These are phyloP conservation scores for Ceratocystis eucalypticola DNA, from an alignment of 2,329 filamentous ascomycete species.

Conservation along the genomic window DNA sequence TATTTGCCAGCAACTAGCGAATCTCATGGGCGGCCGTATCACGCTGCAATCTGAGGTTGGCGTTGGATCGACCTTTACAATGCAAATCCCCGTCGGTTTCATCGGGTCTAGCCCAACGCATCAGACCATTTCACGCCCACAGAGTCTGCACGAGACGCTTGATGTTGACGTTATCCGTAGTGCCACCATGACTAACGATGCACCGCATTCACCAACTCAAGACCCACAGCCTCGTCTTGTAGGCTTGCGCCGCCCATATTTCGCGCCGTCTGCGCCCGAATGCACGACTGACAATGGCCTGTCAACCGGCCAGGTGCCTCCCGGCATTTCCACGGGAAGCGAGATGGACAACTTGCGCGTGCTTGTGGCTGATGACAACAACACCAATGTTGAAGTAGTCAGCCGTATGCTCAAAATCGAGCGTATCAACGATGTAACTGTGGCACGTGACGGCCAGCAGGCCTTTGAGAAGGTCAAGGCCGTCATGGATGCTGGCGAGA, in stretches of 20 bases:
- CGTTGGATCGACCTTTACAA: conserved; percentile 65
- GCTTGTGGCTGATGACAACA: conserved; percentile 64
- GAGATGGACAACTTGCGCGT: conserved; percentile 55
- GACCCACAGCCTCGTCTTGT: conserved; percentile 66
- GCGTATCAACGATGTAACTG: conserved; percentile 72
- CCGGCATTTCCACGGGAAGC: conserved; percentile 44
- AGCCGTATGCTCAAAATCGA: conserved; percentile 59
- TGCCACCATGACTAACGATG: conserved; percentile 22
- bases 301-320: not conserved
- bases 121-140: conserved; percentile 36
- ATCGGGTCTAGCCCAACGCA: conserved; percentile 50
- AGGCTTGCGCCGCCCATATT: conserved; percentile 73
- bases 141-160: conserved; percentile 31
- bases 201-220: conserved; percentile 34
- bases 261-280: conserved; percentile 33
- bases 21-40: conserved; percentile 69
- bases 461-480: conserved; percentile 75
- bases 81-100: conserved; percentile 70
- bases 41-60: conserved; percentile 56
- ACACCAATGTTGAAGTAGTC: conserved; percentile 44
- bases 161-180: conserved; percentile 21
- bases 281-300: conserved; percentile 15
- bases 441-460: conserved; percentile 76
- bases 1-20: conserved; percentile 77
- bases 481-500: conserved; percentile 57